Evolutionary conservation across 352 stramenopile genomes (phyloP), one percentile per base, ranked within the genome.

Genomic region (Phytophthora megakarya): DNA sequence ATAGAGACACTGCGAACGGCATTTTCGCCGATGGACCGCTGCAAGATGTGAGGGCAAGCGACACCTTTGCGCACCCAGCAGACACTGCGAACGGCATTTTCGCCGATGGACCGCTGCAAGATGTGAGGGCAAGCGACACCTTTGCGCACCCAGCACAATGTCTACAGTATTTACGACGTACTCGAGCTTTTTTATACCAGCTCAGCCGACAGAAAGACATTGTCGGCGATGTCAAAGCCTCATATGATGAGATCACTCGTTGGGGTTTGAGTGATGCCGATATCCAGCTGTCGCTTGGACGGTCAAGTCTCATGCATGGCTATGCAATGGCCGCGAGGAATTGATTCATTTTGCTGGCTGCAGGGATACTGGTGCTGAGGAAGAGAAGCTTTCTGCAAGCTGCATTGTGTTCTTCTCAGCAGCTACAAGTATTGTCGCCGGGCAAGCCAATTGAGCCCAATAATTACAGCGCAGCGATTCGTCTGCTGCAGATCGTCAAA

Each of bases 241-340:
- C n/a, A n/a, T n/a, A 23, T 22, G 4, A 54, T 0, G 46, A 43
- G 32, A 42, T 54, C 30, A 30, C 32, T 30, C 28, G 30, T 26
- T 16, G 13, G 21, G 6, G 3, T 53, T 19, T 43, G 23, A 33
- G 22, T 63, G 35, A 47, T 48, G 54, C 54, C 32, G 28, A 7
- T 42, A 44, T 61, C 19, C 51, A 55, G 32, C 54, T 63, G 54
- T 33, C n/a, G 28, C 19, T 21, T 33, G 33, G 32, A 43, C 21
- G 43, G n/a, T 62, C 53, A 61, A 61, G 38, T 61, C 25, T 18
- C 50, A 18, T 48, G 47, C 43, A 23, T 50, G 46, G 28, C 21
- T 38, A 46, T 60, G 51, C 51, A 50, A 50, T 13, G 28, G 28
- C 13, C 6, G 26, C 26, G 26, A 3, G 15, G 28, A 42, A 53